Evolutionary conservation across 345 rosid species (phyloP).

Genomic region (Populus deltoides): DNA sequence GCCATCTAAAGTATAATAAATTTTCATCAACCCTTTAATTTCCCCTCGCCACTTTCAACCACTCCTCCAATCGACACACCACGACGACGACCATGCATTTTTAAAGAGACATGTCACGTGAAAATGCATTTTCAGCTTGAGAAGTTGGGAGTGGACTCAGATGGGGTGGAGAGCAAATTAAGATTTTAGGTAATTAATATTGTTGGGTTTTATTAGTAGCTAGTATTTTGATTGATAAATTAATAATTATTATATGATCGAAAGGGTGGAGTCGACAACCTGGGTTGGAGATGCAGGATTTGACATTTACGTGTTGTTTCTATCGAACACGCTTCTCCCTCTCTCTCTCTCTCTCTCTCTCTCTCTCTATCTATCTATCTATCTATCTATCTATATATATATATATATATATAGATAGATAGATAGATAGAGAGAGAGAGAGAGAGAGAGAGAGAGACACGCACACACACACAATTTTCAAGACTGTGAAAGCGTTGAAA

Average conservation of each 20-base stretch:
- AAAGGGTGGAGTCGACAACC: slow-evolving; percentile 38
- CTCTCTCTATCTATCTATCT: not conserved
- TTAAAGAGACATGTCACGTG: slow-evolving; percentile 20
- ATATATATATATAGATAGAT: not conserved
- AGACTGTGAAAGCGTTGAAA: slow-evolving; percentile 63
- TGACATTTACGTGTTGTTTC: slow-evolving; percentile 64
- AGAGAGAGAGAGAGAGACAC: no score
- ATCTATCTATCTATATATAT: slow-evolving; percentile 4
- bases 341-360: slow-evolving; percentile 8
- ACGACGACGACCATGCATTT: slow-evolving; percentile 22
- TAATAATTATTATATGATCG: not conserved
- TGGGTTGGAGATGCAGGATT: slow-evolving; percentile 59
- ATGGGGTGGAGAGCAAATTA: not conserved
- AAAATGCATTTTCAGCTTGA: not conserved
- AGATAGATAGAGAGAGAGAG: no score
- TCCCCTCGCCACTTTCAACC: slow-evolving; percentile 22
- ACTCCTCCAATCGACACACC: slow-evolving; percentile 12
- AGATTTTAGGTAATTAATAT: not conserved
- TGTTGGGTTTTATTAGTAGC: not conserved
- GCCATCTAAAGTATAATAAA: slow-evolving; percentile 11
- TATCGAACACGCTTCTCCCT: slow-evolving; percentile 26
- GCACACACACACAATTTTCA: slow-evolving; percentile 53
- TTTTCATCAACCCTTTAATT: slow-evolving; percentile 7
- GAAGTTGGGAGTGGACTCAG: not conserved
- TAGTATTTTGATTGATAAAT: no score